A percentile compares a stretch with the other conserved stretches of the same genome.
These are phyloP conservation scores for Diplotaxis tenuifolia DNA, from an alignment of 345 rosid genomes.

Conservation along the genomic window DNA sequence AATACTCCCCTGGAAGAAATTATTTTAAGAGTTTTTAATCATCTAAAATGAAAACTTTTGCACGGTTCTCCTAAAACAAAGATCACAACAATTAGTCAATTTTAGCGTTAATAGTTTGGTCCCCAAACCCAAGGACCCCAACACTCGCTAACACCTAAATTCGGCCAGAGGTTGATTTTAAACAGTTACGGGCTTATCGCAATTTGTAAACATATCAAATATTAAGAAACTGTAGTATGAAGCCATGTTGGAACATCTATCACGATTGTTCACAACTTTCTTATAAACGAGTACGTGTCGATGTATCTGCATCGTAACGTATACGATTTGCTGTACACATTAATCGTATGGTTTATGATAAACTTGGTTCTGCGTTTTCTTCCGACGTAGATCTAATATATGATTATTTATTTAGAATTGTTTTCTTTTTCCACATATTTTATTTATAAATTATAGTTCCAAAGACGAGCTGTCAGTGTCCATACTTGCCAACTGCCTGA, in stretches of 20 bases:
- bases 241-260: not conserved
- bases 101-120: not conserved
- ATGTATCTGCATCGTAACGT: not conserved
- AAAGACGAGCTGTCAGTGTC: not conserved
- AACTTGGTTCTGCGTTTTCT: not conserved
- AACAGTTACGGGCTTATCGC: not conserved
- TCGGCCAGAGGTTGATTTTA: not conserved
- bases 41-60: not conserved
- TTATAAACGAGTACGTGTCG: not conserved
- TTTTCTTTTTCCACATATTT: not conserved
- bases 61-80: not conserved
- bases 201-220: not conserved
- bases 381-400: not conserved
- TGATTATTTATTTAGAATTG: not conserved
- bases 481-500: constrained; percentile 15
- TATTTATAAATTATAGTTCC: not conserved
- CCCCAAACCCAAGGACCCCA: not conserved
- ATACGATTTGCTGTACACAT: not conserved
- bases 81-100: not conserved
- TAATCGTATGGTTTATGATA: not conserved
- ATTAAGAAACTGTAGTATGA: not conserved
- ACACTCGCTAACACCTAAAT: not conserved
- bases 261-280: not conserved
- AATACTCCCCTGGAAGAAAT: not conserved
- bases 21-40: not conserved